A percentile compares a stretch with the other conserved stretches of the same genome.
These are phyloP conservation scores for Debaryomyces prosopidis DNA, from an alignment of 805 yeast genomes.

Conservation along the genomic window DNA sequence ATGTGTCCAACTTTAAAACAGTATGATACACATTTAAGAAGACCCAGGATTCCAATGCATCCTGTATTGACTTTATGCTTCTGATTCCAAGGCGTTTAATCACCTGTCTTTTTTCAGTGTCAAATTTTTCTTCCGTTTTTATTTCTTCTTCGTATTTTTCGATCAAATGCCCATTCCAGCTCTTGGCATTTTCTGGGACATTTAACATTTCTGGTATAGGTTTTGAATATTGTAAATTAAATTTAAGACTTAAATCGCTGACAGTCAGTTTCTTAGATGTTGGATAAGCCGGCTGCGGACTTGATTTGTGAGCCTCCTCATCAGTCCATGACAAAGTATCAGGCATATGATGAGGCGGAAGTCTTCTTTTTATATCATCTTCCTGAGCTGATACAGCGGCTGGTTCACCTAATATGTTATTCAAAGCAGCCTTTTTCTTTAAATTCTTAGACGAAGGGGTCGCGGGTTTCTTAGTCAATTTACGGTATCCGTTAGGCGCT, in stretches of 20 bases:
- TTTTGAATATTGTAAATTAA: conserved; percentile 31
- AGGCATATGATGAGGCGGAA: conserved; percentile 36
- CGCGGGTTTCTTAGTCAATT: neutral
- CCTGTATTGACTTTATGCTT: conserved; percentile 23
- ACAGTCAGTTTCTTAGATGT: conserved; percentile 31
- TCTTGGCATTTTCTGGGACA: conserved; percentile 26
- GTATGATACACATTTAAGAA: conserved; percentile 71
- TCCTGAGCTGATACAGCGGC: neutral
- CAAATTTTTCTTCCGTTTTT: neutral
- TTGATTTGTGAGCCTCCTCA: conserved; percentile 9
- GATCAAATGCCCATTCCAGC: conserved; percentile 18
- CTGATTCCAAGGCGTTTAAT: neutral
- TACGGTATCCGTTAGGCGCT: neutral
- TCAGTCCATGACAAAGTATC: conserved; percentile 19
- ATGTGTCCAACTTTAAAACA: conserved; percentile 64
- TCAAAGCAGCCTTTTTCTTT: neutral
- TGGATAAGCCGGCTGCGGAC: conserved; percentile 14
- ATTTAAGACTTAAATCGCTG: conserved; percentile 28
- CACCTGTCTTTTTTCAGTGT: neutral
- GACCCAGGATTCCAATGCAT: conserved; percentile 69
- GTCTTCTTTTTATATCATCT: conserved; percentile 14
- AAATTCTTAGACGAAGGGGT: neutral
- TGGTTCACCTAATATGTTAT: conserved; percentile 5
- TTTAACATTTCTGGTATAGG: conserved; percentile 21
- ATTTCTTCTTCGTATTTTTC: conserved; percentile 1